Base-by-base conservation (phyloP, 2,329 filamentous ascomycete genomes). In the Trichoderma sp. region DNA sequence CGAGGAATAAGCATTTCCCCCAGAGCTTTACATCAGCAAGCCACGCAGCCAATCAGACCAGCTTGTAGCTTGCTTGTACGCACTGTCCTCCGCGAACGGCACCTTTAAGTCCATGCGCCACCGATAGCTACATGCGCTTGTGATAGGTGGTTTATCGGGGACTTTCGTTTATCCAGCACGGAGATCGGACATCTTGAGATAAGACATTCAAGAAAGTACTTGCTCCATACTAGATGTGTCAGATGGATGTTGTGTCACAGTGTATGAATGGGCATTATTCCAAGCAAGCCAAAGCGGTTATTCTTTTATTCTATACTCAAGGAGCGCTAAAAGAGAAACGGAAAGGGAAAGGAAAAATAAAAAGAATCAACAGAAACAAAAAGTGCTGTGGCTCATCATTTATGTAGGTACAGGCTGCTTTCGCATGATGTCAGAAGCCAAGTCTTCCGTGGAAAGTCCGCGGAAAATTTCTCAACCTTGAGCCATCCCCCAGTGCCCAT, bases 351-450 rank as follows among this genome's bases (percentile, higher is more conserved):
- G n/a, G 8, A 6, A 49, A 21, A 49, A 13, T 1, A 49, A 24
- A 4, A 49, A 21, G 21, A 49, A 21, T n/a, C 18, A 21, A n/a
- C 4, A 24, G 39, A 43, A 43, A 8, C 39, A 43, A 4, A 8
- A n/a, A 3, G 7, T 8, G 16, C 39, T n/a, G 10, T 13, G 3
- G n/a, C 11, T 24, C 46, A 49, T 49, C 5, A 43, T 49, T 49
- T 49, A 49, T 49, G n/a, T 24, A 49, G 14, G 18, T 7, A 43
- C 10, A 18, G 5, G 5, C 21, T 28, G 18, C 14, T 1, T 28
- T 46, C 10, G 14, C 21, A 63, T 63, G 59, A 63, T 63, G 59
- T 63, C 59, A 63, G 59, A 52, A 37, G 26, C 59, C 28, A 52
- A 13, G 7, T 10, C 5, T 8, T 51, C 61, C 61, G 61, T 52